These are phyloP conservation scores for Flaveria linearis DNA, from an alignment of 129 eudicot species.

Conservation along the genomic window DNA sequence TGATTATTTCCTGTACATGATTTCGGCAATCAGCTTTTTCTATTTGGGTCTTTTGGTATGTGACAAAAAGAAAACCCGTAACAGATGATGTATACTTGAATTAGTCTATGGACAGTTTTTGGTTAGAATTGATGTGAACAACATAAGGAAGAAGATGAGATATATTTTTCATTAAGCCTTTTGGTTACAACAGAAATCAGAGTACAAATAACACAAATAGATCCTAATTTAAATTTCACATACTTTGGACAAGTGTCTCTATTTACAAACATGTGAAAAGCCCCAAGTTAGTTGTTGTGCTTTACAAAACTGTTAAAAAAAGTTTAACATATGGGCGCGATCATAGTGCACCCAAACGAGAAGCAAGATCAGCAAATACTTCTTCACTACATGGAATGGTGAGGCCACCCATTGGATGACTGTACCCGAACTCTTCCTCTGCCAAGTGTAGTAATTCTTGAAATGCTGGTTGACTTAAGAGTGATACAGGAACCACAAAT, in stretches of 20 bases:
- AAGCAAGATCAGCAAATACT: neutral
- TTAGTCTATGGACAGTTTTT: neutral
- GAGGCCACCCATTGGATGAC: conserved; percentile 3
- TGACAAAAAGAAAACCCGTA: no score
- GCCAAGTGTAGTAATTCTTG: neutral
- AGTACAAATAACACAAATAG: neutral
- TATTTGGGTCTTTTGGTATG: no score
- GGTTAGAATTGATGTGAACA: neutral
- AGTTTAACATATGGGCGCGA: neutral
- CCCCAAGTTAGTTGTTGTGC: neutral
- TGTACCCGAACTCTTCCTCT: neutral
- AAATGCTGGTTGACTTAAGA: neutral
- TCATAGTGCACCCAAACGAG: neutral
- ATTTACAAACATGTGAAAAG: neutral
- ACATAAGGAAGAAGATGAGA: neutral
- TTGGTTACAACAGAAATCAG: neutral
- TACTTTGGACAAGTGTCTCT: neutral
- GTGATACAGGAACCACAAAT: neutral
- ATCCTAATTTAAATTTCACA: neutral
- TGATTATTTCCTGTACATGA: no score
- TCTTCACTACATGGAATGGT: conserved; percentile 3
- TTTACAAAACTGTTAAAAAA: neutral
- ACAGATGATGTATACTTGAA: no score
- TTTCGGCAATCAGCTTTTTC: no score
- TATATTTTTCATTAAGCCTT: neutral